Percentiles rank a stretch among this genome's conserved stretches.
Conservation (phyloP, 805 yeast species). For the Metschnikowia cubensis region DNA sequence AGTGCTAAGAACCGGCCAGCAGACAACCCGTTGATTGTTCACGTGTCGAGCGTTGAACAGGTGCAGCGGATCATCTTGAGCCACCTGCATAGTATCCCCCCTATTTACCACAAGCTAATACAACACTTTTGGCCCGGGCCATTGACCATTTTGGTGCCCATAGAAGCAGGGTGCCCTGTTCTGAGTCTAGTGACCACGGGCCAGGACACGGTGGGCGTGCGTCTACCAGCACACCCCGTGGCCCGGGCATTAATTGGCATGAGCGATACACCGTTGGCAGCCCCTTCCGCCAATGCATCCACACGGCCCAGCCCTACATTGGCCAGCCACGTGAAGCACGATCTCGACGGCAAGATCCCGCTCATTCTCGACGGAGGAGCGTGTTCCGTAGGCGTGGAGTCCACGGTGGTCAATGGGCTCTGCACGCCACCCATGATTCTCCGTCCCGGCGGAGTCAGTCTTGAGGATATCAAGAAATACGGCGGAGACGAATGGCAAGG, state of each 20-base stretch:
- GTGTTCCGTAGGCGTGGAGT: constrained; percentile 85
- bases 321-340: constrained; percentile 82
- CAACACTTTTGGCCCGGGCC: constrained; percentile 95
- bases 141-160: constrained; percentile 77
- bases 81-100: constrained; percentile 53
- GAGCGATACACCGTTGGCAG: constrained; percentile 88
- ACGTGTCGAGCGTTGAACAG: constrained; percentile 75
- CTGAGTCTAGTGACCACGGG: constrained; percentile 79
- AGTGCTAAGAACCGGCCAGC: constrained; percentile 90
- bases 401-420: constrained; percentile 91
- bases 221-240: constrained; percentile 82
- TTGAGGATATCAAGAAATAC: constrained; percentile 61
- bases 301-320: constrained; percentile 91
- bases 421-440: constrained; percentile 79
- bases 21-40: constrained; percentile 92
- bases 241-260: constrained; percentile 86
- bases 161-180: constrained; percentile 43
- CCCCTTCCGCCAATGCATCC: constrained; percentile 96
- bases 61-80: constrained; percentile 57
- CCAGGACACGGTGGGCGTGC: constrained; percentile 86
- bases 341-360: constrained; percentile 76
- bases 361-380: constrained; percentile 87
- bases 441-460: constrained; percentile 90
- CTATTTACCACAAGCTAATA: constrained; percentile 59
- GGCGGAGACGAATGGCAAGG: constrained; percentile 72